phyloP scores from a whole-genome alignment of 179 eudicot genomes.

The Sideroxylon spinosum region DNA sequence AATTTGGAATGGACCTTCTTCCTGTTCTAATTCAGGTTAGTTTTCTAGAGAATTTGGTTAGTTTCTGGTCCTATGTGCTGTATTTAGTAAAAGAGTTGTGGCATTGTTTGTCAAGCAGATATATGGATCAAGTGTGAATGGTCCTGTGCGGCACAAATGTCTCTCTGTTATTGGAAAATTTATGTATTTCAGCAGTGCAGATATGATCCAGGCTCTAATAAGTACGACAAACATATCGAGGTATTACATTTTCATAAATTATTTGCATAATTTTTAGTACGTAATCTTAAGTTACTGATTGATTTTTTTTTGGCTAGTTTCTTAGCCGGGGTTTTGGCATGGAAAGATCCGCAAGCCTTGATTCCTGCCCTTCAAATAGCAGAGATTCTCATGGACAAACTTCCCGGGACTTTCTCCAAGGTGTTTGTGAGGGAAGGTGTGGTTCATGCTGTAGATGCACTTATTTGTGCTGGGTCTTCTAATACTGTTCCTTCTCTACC shows the following conservation, averaged over 20 bases:
- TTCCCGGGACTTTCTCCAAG: slow-evolving; percentile 85
- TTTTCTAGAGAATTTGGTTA: slow-evolving; percentile 12
- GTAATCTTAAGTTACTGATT: neutral
- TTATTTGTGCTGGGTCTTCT: slow-evolving; percentile 47
- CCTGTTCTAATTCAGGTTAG: slow-evolving; percentile 89
- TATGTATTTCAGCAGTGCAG: slow-evolving; percentile 91
- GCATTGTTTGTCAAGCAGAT: slow-evolving; percentile 43
- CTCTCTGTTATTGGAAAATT: slow-evolving; percentile 91
- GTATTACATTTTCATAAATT: slow-evolving; percentile 26
- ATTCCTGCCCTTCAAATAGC: slow-evolving; percentile 96
- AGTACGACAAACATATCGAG: slow-evolving; percentile 76
- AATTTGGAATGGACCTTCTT: slow-evolving; percentile 89
- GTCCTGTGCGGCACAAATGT: slow-evolving; percentile 96
- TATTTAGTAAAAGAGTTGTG: neutral
- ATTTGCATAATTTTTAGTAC: neutral
- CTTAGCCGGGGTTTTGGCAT: slow-evolving; percentile 94
- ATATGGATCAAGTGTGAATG: slow-evolving; percentile 97
- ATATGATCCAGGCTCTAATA: slow-evolving; percentile 71
- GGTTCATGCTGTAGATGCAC: slow-evolving; percentile 91
- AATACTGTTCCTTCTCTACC: slow-evolving; percentile 40
- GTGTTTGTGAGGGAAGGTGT: slow-evolving; percentile 98
- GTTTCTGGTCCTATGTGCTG: neutral
- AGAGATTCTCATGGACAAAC: slow-evolving; percentile 91
- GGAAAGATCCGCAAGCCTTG: slow-evolving; percentile 98
- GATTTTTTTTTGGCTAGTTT: slow-evolving; percentile 42